These are phyloP conservation scores for Caloboletus firmus DNA, from an alignment of 1,284 basidiomycete species.

Conservation along the genomic window DNA sequence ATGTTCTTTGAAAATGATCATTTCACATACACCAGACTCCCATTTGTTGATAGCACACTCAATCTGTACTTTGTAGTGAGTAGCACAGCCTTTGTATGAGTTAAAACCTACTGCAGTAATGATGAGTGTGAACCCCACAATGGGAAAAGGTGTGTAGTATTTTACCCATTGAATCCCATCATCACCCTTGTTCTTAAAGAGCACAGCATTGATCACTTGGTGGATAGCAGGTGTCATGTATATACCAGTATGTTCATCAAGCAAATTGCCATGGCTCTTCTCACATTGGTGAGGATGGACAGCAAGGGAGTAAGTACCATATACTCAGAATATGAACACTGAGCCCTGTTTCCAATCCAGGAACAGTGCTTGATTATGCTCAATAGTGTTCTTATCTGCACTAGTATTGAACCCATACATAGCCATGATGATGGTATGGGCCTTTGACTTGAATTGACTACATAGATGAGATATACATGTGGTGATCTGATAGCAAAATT, in stretches of 20 bases:
- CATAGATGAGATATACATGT: neutral
- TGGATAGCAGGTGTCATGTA: neutral
- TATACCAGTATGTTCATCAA: neutral
- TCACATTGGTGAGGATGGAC: neutral
- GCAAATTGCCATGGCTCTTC: neutral
- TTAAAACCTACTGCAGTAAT: neutral
- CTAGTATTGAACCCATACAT: neutral
- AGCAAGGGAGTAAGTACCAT: neutral
- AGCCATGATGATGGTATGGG: neutral
- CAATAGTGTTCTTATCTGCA: neutral
- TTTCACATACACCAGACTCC: neutral
- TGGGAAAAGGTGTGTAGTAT: neutral
- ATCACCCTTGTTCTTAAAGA: neutral
- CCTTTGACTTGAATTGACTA: neutral
- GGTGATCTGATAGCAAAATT: neutral
- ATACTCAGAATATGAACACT: neutral
- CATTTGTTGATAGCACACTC: neutral
- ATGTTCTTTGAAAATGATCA: neutral
- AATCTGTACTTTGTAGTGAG: neutral
- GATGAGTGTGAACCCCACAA: neutral
- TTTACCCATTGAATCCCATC: neutral
- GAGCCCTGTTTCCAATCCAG: neutral
- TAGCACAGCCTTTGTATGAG: neutral
- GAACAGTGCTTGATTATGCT: neutral
- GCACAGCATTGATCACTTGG: neutral